These are phyloP conservation scores for Fusarium sp. DNA, from an alignment of 2,329 filamentous ascomycete species.

Conservation along the genomic window DNA sequence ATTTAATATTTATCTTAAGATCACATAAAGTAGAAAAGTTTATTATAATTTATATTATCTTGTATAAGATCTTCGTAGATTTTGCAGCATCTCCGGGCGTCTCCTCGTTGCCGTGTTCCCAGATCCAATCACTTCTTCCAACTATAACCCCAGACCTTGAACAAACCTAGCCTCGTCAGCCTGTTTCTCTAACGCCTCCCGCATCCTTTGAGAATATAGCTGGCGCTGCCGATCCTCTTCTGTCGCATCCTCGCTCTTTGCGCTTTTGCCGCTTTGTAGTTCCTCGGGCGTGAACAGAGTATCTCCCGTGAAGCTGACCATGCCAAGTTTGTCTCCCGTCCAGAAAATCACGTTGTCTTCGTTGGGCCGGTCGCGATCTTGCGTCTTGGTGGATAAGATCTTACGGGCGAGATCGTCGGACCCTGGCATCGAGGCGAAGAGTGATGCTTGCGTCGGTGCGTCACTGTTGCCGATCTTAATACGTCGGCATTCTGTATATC, in stretches of 20 bases:
- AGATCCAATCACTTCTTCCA: constrained; percentile 3
- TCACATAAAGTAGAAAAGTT: too few relatives aligned
- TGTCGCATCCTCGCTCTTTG: constrained; percentile 60
- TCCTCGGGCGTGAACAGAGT: constrained; percentile 64
- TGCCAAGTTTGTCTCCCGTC: constrained; percentile 87
- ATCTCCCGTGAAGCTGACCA: constrained; percentile 72
- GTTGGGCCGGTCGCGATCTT: constrained; percentile 55
- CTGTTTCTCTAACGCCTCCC: constrained; percentile 79
- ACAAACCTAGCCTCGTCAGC: constrained; percentile 84
- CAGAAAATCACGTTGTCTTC: constrained; percentile 83
- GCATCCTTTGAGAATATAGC: constrained; percentile 78
- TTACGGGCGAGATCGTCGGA: constrained; percentile 84
- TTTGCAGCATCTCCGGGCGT: constrained; percentile 14
- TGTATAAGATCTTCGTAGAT: constrained; percentile 15
- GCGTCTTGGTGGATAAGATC: constrained; percentile 72
- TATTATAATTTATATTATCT: too few relatives aligned
- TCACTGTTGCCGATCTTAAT: constrained; percentile 69
- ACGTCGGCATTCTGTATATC: constrained; percentile 70
- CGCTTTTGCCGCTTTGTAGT: constrained; percentile 64
- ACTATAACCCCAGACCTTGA: constrained; percentile 66
- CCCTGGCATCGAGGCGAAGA: constrained; percentile 66
- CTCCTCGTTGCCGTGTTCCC: constrained; percentile 6
- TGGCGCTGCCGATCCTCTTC: constrained; percentile 66
- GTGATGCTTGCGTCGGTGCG: constrained; percentile 59
- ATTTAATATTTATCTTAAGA: too few relatives aligned